phyloP scores from a whole-genome alignment of 768 basidiomycete genomes.

The Boletales sp. region DNA sequence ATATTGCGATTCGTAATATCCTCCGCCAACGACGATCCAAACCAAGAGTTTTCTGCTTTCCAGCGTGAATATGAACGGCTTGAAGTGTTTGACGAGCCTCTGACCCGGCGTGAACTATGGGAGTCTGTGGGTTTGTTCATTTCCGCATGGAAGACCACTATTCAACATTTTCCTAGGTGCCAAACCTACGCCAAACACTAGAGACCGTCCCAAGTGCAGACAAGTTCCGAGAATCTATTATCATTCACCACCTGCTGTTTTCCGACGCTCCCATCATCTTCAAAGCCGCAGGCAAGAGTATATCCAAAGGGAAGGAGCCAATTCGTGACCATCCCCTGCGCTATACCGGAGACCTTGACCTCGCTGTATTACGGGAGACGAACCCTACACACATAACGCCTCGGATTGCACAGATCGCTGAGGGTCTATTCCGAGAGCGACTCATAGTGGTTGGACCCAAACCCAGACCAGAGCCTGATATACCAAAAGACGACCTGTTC shows the following conservation, averaged over 20 bases:
- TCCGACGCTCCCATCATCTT: constrained; percentile 8
- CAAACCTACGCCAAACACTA: constrained; percentile 16
- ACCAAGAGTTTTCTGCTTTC: constrained; percentile 34
- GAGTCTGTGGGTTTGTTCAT: constrained; percentile 16
- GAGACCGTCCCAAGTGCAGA: constrained; percentile 22
- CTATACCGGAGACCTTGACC: constrained; percentile 46
- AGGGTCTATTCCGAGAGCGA: constrained; percentile 50
- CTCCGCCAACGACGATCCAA: constrained; percentile 21
- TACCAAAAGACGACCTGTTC: constrained; percentile 8
- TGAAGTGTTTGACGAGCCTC: constrained; percentile 13
- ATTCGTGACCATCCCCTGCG: neutral
- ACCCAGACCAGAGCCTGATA: constrained; percentile 18
- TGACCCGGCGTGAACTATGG: constrained; percentile 27
- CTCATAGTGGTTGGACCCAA: constrained; percentile 52
- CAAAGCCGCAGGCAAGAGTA: constrained; percentile 7
- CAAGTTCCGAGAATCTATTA: constrained; percentile 13
- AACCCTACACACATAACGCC: constrained; percentile 62
- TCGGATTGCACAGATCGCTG: constrained; percentile 48
- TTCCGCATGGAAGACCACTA: neutral
- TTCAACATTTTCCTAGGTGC: constrained; percentile 12
- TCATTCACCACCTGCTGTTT: constrained; percentile 19
- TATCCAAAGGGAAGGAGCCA: neutral
- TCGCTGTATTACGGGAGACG: constrained; percentile 55
- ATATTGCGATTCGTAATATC: constrained; percentile 49
- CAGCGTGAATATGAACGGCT: constrained; percentile 24